Evolutionary conservation across 2,329 filamentous ascomycete species (phyloP), one percentile per base, ranked within the genome.

Genomic region (Madurella fahalii): DNA sequence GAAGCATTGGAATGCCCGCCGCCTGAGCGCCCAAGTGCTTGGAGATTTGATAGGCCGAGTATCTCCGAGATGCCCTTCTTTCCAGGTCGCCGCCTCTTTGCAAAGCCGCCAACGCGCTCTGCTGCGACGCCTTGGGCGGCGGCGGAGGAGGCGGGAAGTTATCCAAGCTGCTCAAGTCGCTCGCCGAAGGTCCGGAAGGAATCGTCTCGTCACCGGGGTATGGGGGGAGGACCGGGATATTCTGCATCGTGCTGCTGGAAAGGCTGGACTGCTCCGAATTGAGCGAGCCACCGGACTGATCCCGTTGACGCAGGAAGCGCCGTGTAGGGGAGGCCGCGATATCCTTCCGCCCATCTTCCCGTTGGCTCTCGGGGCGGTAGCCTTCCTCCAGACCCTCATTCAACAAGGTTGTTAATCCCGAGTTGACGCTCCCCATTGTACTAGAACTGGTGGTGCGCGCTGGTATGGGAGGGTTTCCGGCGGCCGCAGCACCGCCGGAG

Each of bases 21-120:
- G 88, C 81, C 40, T 87, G 86, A 15, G 85, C 82, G 11, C 93
- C 93, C 2, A 97, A 77, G 65, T 96, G 91, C 68, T 96, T 97
- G 44, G 90, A 90, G 63, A 99, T 95, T 67, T 99, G 94, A 68
- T 97, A 99, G 50, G 91, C 89, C 2, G 94, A 97, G 68, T 97
- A 99, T 65, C 94, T 81, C 62, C 93, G 82, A 13, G 94, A 99
- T 1, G 94, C 94, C 68, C 94, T 82, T 67, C 94, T 83, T 72
- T 99, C 94, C 47, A 99, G 75, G 62, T 96, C 92, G 17, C 93
- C 93, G 34, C 92, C 92, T 70, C 91, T 84, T 71, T 97, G 94
- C 61, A 99, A 72, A 48, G 92, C 91, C 47, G 90, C 90, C 50
- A 99, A 76, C 5, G 94, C 94, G 74, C 95, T 95, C 64, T 94